Base-by-base conservation (phyloP, 2,329 filamentous ascomycete species). In the Aspergillus sp. region DNA sequence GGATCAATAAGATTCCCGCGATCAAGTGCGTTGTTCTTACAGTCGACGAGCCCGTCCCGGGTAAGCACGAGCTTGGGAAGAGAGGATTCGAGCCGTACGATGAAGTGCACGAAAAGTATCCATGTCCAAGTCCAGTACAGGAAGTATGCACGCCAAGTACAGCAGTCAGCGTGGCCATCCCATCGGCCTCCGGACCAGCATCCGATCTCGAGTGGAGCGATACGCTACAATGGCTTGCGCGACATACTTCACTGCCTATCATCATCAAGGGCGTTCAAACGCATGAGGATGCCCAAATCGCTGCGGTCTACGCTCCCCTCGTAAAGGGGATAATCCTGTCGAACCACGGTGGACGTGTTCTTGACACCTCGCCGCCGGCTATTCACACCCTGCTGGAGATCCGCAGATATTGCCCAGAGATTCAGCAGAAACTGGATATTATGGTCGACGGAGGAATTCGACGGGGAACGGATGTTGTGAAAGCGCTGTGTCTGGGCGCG, bases 191-290 rank as follows among this genome's bases (percentile, higher is more conserved):
- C 3, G 26, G 26, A 30, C 26, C 26, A 11, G 26, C 26, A 30
- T 30, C 26, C 3, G 26, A 30, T 30, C 26, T 30, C 3, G 26
- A 30, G 9, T 98, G 93, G 93, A 84, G 87, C 68, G 83, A 83
- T 50, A 91, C 89, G 12, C 78, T 96, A 59, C 86, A 90, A 8
- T 98, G 95, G 93, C 80, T 98, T 62, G 82, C 84, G 13, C 79
- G 86, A 72, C 90, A 96, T 65, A 97, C 93, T 0, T 79, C 87
- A 53, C 81, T 97, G 65, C 93, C 93, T 2, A 91, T 98, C 62
- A 87, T 98, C 38, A 80, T 98, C 53, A 98, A 98, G 81, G 93
- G 95, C 22, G 71, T 98, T 18, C 93, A 98, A 76, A 95, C 92
- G 13, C 92, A 96, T 67, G 93, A 98, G 76, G 95, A 98, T 71